phyloP scores from a whole-genome alignment of 1,284 basidiomycete genomes.

The Salmacisia buchloeana region DNA sequence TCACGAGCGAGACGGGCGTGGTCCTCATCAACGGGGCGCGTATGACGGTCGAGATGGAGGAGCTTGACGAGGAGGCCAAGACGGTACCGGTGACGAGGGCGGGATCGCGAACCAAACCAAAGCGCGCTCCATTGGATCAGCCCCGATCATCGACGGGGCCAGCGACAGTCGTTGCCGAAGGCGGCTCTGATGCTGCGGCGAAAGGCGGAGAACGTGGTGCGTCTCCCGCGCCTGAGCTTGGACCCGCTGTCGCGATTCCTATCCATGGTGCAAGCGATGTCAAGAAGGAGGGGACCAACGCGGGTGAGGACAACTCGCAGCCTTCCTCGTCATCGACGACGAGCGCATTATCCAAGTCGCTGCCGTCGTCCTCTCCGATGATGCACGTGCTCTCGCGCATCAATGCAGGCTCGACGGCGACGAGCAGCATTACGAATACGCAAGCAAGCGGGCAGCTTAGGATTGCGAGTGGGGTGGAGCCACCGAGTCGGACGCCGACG shows the following conservation, averaged over 20 bases:
- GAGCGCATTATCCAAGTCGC: not conserved
- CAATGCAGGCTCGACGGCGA: not conserved
- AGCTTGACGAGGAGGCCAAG: constrained; percentile 66
- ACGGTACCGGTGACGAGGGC: constrained; percentile 73
- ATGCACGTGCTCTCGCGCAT: constrained; percentile 5
- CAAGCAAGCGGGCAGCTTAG: constrained; percentile 6
- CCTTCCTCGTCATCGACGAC: not conserved
- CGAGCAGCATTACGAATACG: constrained; percentile 1
- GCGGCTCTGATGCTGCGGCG: no score
- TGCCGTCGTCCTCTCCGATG: not conserved
- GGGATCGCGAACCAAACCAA: constrained; percentile 81
- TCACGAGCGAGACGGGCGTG: constrained; percentile 61
- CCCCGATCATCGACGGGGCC: constrained; percentile 55
- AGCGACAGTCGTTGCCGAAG: no score
- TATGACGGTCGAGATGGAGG: constrained; percentile 81
- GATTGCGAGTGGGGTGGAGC: constrained; percentile 6
- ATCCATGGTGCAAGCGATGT: no score
- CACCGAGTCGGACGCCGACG: not conserved
- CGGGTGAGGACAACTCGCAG: not conserved
- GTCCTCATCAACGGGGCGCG: constrained; percentile 87
- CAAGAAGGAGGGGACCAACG: not conserved
- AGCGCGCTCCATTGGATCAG: constrained; percentile 82
- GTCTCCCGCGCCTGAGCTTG: no score
- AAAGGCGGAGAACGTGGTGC: no score
- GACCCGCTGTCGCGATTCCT: no score